Evolutionary conservation across 768 basidiomycete species (phyloP).

Genomic region (Boletus pseudopeckii): DNA sequence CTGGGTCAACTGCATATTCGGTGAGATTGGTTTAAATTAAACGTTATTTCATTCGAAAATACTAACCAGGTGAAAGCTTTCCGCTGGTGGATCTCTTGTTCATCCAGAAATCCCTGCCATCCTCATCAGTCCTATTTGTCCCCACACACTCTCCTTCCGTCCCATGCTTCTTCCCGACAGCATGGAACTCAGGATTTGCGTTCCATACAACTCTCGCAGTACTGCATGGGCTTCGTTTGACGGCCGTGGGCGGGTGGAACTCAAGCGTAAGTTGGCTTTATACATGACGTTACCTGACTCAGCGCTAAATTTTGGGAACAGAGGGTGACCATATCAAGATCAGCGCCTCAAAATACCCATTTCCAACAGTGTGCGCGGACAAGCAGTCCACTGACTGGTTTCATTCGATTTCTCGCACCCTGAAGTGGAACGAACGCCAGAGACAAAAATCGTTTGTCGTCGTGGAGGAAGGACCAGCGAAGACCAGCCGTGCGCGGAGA

Average conservation of each 20-base stretch:
- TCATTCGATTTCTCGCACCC: conserved; percentile 90
- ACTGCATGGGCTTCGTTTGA: conserved; percentile 99
- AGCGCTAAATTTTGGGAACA: conserved; percentile 32
- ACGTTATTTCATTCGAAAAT: neutral
- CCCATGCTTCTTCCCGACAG: conserved; percentile 98
- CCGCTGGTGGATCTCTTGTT: conserved; percentile 95
- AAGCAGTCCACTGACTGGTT: conserved; percentile 99
- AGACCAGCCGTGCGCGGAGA: conserved; percentile 32
- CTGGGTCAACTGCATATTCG: conserved; percentile 98
- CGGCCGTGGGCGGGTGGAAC: conserved; percentile 91
- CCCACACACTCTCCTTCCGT: conserved; percentile 96
- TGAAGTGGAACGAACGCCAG: conserved; percentile 99
- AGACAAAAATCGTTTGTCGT: conserved; percentile 98
- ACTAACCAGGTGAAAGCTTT: conserved; percentile 49
- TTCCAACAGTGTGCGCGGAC: conserved; percentile 97
- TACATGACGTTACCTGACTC: neutral
- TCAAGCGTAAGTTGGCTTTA: conserved; percentile 68
- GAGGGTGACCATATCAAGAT: conserved; percentile 99
- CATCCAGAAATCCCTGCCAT: conserved; percentile 98
- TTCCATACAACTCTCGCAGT: conserved; percentile 97
- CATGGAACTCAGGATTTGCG: conserved; percentile 97
- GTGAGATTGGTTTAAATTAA: conserved; percentile 40
- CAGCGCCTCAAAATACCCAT: conserved; percentile 94
- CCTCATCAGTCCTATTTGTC: conserved; percentile 95
- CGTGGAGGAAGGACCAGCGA: conserved; percentile 79